Evolutionary conservation across 352 stramenopile species (phyloP).

Genomic region (Pythium graminicola): DNA sequence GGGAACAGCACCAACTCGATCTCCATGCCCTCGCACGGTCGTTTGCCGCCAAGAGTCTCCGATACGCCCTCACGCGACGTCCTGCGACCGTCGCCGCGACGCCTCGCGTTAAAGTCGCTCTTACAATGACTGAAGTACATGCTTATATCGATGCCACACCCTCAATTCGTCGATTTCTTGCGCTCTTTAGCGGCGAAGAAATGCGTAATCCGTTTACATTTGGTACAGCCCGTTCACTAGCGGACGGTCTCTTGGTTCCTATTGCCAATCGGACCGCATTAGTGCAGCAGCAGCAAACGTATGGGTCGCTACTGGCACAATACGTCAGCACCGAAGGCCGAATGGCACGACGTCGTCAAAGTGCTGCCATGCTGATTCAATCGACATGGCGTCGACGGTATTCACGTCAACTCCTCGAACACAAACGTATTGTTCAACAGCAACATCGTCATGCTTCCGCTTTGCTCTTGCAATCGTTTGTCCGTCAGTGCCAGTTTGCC

Average conservation of each 20-base stretch:
- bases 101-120: neutral
- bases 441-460: conserved; percentile 44
- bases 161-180: conserved; percentile 37
- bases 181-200: conserved; percentile 51
- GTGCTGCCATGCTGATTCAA: conserved; percentile 51
- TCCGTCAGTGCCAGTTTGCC: conserved; percentile 39
- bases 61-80: neutral
- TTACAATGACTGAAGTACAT: conserved; percentile 25
- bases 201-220: conserved; percentile 58
- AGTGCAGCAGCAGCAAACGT: conserved; percentile 30
- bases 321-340: conserved; percentile 55
- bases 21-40: conserved; percentile 15
- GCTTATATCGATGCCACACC: conserved; percentile 32
- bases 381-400: conserved; percentile 53
- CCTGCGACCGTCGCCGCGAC: neutral
- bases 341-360: conserved; percentile 23
- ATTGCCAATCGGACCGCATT: conserved; percentile 11
- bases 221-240: conserved; percentile 8
- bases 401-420: conserved; percentile 27
- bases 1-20: conserved; percentile 27
- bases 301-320: conserved; percentile 36
- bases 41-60: conserved; percentile 22
- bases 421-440: conserved; percentile 21
- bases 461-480: conserved; percentile 39
- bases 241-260: conserved; percentile 13